Conservation (phyloP, 305 asterid genomes). For the Fraxinus albicans region DNA sequence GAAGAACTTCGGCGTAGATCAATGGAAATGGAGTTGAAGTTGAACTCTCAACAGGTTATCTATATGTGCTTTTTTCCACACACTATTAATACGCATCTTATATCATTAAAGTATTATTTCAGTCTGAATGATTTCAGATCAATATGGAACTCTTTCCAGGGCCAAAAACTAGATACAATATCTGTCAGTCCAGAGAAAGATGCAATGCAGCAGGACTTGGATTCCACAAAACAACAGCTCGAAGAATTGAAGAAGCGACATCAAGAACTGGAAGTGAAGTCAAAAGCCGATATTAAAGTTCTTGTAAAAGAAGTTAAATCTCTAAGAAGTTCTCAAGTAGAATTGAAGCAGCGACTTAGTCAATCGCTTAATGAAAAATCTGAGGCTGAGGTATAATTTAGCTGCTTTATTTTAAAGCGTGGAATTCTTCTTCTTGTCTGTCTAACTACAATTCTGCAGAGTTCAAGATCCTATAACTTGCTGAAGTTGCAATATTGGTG, state of each 20-base stretch:
- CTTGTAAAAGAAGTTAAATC: constrained; percentile 91
- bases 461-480: neutral
- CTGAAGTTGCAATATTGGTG: neutral
- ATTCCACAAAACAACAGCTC: constrained; percentile 50
- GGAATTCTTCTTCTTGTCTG: neutral
- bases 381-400: constrained; percentile 59
- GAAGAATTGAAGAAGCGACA: constrained; percentile 63
- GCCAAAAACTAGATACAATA: constrained; percentile 33
- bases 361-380: constrained; percentile 57
- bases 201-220: constrained; percentile 56
- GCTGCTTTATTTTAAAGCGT: constrained; percentile 22
- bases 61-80: constrained; percentile 16
- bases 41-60: constrained; percentile 67
- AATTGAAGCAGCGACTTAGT: constrained; percentile 61
- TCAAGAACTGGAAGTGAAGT: constrained; percentile 73
- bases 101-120: constrained; percentile 5
- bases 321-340: constrained; percentile 73
- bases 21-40: constrained; percentile 80
- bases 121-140: constrained; percentile 16
- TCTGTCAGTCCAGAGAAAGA: constrained; percentile 46
- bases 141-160: constrained; percentile 35
- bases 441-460: neutral
- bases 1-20: constrained; percentile 84
- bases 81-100: neutral
- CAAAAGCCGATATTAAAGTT: constrained; percentile 83